Evolutionary conservation across 2,329 filamentous ascomycete genomes (phyloP), one percentile per base, ranked within the genome.

Genomic region (Didymella glomerata): DNA sequence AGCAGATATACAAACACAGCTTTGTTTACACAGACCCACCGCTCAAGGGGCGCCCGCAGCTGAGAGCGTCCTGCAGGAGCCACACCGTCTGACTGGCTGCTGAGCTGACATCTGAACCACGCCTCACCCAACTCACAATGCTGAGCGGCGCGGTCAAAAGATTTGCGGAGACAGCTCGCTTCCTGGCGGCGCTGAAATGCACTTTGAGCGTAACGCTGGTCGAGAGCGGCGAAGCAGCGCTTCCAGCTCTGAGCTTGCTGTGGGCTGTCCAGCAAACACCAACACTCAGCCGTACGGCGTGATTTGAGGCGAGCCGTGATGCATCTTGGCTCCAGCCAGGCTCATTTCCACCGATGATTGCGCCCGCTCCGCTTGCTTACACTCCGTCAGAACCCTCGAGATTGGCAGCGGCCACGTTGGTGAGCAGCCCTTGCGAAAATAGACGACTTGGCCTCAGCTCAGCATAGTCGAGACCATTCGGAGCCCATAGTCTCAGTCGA

Each of bases 11-110:
- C 24, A 20, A n/a, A 40, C 24, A 14, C 34, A 28, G 18, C 16
- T 24, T 34, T 51, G 22, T 47, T 41, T 42, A 59, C 30, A 27
- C 16, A 16, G 20, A 27, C 16, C 10, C 22, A 32, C 50, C n/a
- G 42, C 36, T 32, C 36, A 48, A 59, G 60, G 60, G 28, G 52
- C 48, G 48, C 34, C 48, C 54, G 51, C 54, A 62, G 62, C 62
- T 61, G 62, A 65, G 50, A 28, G 54, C 50, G 36, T 44, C 51
- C 46, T 59, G 48, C 54, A 59, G 45, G 42, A 53, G 51, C 48
- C 54, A 57, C 50, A 38, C 16, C 34, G 48, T 61, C 44, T 63
- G 60, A 52, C 54, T 62, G 44, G 57, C 57, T 60, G 62, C 53
- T 56, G 47, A 48, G 56, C 56, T 59, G 56, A 54, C 40, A 42